Evolutionary conservation across 2,329 filamentous ascomycete species (phyloP).

Genomic region (Metarhizium sp.): DNA sequence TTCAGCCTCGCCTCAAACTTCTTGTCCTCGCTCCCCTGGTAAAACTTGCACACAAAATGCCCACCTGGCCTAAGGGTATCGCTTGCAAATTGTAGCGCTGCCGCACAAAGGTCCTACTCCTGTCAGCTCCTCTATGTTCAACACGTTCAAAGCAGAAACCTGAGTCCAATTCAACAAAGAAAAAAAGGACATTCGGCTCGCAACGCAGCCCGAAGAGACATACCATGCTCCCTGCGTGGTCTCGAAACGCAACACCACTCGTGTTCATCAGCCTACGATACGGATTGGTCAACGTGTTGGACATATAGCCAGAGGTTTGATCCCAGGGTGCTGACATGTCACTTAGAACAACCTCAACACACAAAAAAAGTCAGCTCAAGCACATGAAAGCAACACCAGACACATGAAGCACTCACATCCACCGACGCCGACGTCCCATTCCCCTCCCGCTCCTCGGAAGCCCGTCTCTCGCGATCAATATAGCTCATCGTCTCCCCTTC

Average conservation of each 20-base stretch:
- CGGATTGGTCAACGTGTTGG: slow-evolving; percentile 88
- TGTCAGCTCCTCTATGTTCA: background rate
- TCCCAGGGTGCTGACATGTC: slow-evolving; percentile 99
- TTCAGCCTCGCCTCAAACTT: slow-evolving; percentile 64
- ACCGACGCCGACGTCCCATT: slow-evolving; percentile 35
- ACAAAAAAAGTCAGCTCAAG: background rate
- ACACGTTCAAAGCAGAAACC: background rate
- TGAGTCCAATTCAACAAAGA: too few relatives aligned
- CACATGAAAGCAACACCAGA: background rate
- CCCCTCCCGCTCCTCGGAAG: slow-evolving; percentile 13
- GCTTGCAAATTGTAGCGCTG: slow-evolving; percentile 75
- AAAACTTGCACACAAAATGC: slow-evolving; percentile 96
- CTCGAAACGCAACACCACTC: slow-evolving; percentile 74
- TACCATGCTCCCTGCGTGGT: slow-evolving; percentile 94
- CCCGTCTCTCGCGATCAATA: slow-evolving; percentile 52
- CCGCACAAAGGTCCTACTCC: slow-evolving; percentile 73
- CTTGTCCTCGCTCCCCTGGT: slow-evolving; percentile 83
- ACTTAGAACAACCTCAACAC: slow-evolving; percentile 68
- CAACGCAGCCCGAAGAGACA: slow-evolving; percentile 17
- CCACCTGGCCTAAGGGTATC: slow-evolving; percentile 76
- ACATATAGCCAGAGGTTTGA: slow-evolving; percentile 67
- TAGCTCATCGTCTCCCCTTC: slow-evolving; percentile 38
- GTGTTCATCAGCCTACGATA: slow-evolving; percentile 99
- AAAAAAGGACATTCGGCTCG: too few relatives aligned
- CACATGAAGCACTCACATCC: slow-evolving; percentile 44